Conservation (phyloP, 148 eudicot species). For the Rhododendron molle region DNA sequence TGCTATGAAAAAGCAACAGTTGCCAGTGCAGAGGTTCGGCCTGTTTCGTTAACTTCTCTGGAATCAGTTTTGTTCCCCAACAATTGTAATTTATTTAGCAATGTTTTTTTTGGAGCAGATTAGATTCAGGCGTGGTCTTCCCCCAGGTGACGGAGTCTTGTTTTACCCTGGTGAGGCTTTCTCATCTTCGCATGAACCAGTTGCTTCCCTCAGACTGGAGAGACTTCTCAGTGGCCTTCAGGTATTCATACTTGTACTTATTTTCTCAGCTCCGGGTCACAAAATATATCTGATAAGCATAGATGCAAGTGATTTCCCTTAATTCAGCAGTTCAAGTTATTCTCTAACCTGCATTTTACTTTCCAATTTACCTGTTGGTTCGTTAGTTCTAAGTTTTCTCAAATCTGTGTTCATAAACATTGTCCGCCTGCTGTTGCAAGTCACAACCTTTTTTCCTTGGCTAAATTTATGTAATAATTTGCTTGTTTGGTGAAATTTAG, state of each 20-base stretch:
- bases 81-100: background rate
- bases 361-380: background rate
- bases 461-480: background rate
- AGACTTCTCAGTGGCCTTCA: constrained; percentile 96
- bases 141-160: constrained; percentile 97
- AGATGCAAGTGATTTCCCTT: background rate
- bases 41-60: background rate
- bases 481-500: background rate
- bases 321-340: background rate
- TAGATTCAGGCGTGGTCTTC: constrained; percentile 93
- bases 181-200: constrained; percentile 81
- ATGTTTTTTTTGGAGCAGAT: constrained; percentile 37
- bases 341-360: background rate
- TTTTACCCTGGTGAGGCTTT: constrained; percentile 97
- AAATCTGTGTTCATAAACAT: background rate
- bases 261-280: background rate
- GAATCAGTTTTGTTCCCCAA: background rate
- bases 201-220: constrained; percentile 88
- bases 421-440: background rate
- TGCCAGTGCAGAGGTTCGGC: constrained; percentile 87
- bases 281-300: background rate
- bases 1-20: constrained; percentile 91
- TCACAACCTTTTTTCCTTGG: background rate
- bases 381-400: background rate
- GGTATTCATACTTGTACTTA: constrained; percentile 31